A percentile compares a stretch with the other conserved stretches of the same genome.
These are phyloP conservation scores for Rhizopogon salebrosus DNA, from an alignment of 768 basidiomycete species.

Conservation along the genomic window DNA sequence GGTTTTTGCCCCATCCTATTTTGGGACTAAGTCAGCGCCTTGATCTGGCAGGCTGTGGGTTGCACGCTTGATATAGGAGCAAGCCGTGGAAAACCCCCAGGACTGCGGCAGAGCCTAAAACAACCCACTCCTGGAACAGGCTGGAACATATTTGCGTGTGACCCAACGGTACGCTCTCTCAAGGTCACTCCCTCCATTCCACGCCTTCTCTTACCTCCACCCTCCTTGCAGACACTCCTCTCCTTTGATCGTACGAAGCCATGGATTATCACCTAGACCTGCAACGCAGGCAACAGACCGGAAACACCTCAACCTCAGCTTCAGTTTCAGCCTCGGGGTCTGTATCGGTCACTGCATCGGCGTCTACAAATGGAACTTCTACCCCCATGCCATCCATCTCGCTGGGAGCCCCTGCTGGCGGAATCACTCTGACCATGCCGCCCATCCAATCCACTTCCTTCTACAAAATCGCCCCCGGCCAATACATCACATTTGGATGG, in stretches of 20 bases:
- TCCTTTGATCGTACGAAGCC: background rate
- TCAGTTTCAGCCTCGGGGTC: constrained; percentile 15
- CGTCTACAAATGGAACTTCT: constrained; percentile 31
- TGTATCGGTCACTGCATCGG: background rate
- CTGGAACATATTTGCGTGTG: constrained; percentile 7
- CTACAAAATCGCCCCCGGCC: constrained; percentile 57
- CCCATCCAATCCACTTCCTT: constrained; percentile 54
- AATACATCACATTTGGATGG: constrained; percentile 69
- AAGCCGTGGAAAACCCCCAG: constrained; percentile 4
- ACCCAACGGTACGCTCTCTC: constrained; percentile 2
- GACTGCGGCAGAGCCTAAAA: constrained; percentile 9
- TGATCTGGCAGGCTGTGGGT: background rate
- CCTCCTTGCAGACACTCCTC: background rate
- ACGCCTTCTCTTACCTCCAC: background rate
- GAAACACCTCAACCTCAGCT: constrained; percentile 2
- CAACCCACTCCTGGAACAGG: constrained; percentile 9
- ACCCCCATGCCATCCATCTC: constrained; percentile 36
- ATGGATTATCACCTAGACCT: constrained; percentile 10
- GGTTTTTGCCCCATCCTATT: background rate
- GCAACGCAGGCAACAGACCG: constrained; percentile 21
- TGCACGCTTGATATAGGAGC: constrained; percentile 4
- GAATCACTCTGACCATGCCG: constrained; percentile 51
- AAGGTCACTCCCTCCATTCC: background rate
- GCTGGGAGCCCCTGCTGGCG: constrained; percentile 45
- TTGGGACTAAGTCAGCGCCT: background rate